These are phyloP conservation scores for Bolboschoenus planiculmis DNA, from an alignment of 176 grass and related monocot genomes.

Conservation along the genomic window DNA sequence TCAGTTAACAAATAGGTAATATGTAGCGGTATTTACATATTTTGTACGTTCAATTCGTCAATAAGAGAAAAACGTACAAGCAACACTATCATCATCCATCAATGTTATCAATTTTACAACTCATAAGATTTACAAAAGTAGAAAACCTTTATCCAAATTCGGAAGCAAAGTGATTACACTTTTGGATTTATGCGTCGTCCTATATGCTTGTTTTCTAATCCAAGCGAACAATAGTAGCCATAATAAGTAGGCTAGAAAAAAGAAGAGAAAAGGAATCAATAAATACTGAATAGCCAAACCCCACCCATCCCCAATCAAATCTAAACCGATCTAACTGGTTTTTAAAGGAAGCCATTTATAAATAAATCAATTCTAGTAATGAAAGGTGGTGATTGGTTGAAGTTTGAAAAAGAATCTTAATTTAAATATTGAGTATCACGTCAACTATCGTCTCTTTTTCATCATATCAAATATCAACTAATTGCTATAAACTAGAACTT, in stretches of 20 bases:
- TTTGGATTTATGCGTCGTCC: neutral
- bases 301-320: neutral
- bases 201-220: slow-evolving; percentile 12
- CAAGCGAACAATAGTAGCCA: neutral
- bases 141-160: neutral
- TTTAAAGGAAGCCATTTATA: neutral
- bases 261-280: neutral
- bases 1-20: too few species aligned
- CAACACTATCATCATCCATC: neutral
- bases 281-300: neutral
- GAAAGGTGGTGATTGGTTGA: neutral
- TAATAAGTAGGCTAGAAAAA: neutral
- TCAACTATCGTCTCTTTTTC: too few species aligned
- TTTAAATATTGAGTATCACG: neutral
- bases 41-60: neutral
- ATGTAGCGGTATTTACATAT: neutral
- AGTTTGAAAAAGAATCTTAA: neutral
- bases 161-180: neutral
- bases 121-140: neutral
- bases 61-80: neutral
- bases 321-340: neutral
- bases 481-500: neutral
- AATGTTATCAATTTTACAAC: neutral
- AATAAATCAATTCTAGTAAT: neutral
- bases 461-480: neutral